phyloP scores from a whole-genome alignment of 257 asterid genomes.

The Scutellaria galericulata region DNA sequence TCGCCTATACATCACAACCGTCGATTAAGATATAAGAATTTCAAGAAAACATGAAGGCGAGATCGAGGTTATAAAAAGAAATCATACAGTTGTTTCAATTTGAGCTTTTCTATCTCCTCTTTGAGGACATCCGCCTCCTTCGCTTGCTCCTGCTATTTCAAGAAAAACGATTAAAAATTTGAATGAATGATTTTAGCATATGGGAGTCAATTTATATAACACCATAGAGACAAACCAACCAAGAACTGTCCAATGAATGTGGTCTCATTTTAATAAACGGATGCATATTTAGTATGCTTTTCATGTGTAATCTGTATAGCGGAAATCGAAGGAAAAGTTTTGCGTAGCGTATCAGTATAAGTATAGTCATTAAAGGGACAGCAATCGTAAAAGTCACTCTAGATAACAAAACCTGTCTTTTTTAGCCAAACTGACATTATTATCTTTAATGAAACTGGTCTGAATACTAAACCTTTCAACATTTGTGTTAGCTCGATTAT shows the following conservation, averaged over 20 bases:
- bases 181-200: slow-evolving; percentile 6
- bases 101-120: slow-evolving; percentile 64
- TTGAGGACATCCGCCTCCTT: slow-evolving; percentile 57
- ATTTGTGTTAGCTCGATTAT: not conserved
- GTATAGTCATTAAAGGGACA: too few relatives aligned
- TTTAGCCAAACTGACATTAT: too few relatives aligned
- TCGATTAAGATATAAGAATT: not conserved
- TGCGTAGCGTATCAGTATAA: too few relatives aligned
- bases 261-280: too few relatives aligned
- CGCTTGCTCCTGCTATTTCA: slow-evolving; percentile 45
- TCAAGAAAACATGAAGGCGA: not conserved
- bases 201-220: not conserved
- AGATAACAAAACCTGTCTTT: too few relatives aligned
- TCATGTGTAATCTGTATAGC: too few relatives aligned
- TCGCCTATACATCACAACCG: slow-evolving; percentile 48
- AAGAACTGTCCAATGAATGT: not conserved
- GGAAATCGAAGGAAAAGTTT: too few relatives aligned
- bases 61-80: slow-evolving; percentile 29
- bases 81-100: slow-evolving; percentile 58
- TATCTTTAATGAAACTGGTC: too few relatives aligned
- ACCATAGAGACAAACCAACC: not conserved
- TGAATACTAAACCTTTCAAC: not conserved
- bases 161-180: not conserved
- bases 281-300: too few relatives aligned
- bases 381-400: too few relatives aligned